Base-by-base conservation (phyloP, 495 filamentous ascomycete species). In the Neurospora sp. region DNA sequence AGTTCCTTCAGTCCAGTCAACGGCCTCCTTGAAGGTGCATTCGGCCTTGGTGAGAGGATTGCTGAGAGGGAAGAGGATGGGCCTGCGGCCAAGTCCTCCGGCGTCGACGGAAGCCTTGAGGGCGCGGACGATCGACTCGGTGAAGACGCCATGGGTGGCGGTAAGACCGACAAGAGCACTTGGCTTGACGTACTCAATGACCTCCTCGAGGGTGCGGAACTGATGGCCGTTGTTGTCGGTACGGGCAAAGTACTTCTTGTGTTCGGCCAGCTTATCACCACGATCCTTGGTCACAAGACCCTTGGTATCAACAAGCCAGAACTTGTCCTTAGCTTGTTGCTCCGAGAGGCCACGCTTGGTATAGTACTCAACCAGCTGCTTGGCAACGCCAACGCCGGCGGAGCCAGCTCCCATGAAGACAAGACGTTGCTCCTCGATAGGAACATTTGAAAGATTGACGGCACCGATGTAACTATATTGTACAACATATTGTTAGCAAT, bases 191-290 rank as follows among this genome's bases (percentile, higher is more conserved):
- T 95, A 91, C 79, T 97, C 94, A 72, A 98, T 92, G 69, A 98
- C 93, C 77, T 96, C 92, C 77, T 94, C 92, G 2, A 99, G 89
- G n/a, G 88, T 91, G 83, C 90, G 90, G 89, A 91, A 92, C 83
- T 99, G 96, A 79, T 91, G 86, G 79, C 94, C 94, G n/a, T 90
- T 85, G 86, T 99, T 98, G 83, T 98, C 95, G 69, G 87, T 85
- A 69, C 96, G 94, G 60, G 94, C 93, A 79, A 99, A 99, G 89
- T 97, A 97, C 82, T 97, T 88, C 85, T 99, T 99, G 90, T 99
- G 96, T 76, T 97, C 93, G 70, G 95, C 93, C 39, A 99, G 89
- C 80, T 91, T 92, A 84, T 98, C 96, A 41, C 95, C 95, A 39
- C 96, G 93, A 84, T 99, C 95, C 69, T 89, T 88, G 70, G 96